Percentiles rank a stretch among this genome's conserved stretches.
Conservation (phyloP, 768 basidiomycete species). For the button mushroom (Agaricus bisporus) region DNA sequence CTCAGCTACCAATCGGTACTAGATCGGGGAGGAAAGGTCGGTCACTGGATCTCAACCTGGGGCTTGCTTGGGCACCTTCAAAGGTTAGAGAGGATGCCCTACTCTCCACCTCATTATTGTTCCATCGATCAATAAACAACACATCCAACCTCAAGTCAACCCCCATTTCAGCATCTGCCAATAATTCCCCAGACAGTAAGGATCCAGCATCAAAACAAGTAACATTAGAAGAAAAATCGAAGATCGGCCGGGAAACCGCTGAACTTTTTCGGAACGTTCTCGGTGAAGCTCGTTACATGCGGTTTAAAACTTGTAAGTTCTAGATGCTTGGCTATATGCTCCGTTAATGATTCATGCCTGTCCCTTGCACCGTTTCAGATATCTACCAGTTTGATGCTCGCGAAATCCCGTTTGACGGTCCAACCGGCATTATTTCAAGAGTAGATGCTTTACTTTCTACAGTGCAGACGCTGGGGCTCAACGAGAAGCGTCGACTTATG, state of each 20-base stretch:
- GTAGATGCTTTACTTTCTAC: conserved; percentile 55
- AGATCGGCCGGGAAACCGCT: conserved; percentile 40
- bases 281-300: conserved; percentile 38
- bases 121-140: conserved; percentile 25
- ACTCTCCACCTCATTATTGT: conserved; percentile 39
- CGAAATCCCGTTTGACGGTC: conserved; percentile 70
- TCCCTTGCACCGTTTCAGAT: conserved; percentile 32
- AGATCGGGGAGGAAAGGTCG: conserved; percentile 54
- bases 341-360: background rate
- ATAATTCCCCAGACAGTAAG: conserved; percentile 15
- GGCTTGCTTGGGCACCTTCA: conserved; percentile 67
- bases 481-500: conserved; percentile 47
- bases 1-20: conserved; percentile 26
- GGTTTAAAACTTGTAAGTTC: conserved; percentile 62
- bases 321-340: conserved; percentile 6
- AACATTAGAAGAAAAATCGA: conserved; percentile 25
- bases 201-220: conserved; percentile 14
- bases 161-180: conserved; percentile 19
- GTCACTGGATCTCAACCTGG: conserved; percentile 65
- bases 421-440: conserved; percentile 59
- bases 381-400: conserved; percentile 72
- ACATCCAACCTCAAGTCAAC: conserved; percentile 22
- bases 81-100: conserved; percentile 64
- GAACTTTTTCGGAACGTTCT: conserved; percentile 41
- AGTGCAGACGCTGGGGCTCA: conserved; percentile 38